These are phyloP conservation scores for Phylloporus gajari DNA, from an alignment of 1,284 basidiomycete genomes.

Conservation along the genomic window DNA sequence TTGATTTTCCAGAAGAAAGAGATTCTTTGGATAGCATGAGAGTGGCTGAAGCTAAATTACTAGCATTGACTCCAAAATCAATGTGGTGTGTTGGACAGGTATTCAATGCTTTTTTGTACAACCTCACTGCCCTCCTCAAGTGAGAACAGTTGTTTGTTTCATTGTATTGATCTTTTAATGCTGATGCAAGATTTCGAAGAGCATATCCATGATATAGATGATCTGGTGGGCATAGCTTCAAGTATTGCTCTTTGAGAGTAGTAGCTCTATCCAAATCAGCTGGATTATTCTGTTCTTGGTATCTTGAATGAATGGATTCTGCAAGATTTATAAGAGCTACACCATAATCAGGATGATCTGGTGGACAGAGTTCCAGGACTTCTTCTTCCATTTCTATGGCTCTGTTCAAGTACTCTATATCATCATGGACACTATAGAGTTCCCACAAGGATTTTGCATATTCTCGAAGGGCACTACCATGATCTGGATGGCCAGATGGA, in stretches of 20 bases:
- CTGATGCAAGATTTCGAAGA: not conserved
- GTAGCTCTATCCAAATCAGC: not conserved
- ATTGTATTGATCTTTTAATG: not conserved
- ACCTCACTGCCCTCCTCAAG: not conserved
- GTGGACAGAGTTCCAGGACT: not conserved
- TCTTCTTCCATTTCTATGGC: not conserved
- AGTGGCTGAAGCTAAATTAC: not conserved
- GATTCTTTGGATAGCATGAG: not conserved
- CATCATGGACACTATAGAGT: not conserved
- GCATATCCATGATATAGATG: not conserved
- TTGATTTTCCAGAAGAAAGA: not conserved
- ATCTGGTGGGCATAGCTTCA: not conserved
- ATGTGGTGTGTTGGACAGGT: not conserved
- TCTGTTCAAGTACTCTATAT: not conserved
- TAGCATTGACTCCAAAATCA: not conserved
- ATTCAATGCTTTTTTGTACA: not conserved
- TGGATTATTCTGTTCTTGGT: not conserved
- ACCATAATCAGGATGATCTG: not conserved
- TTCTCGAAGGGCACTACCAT: not conserved
- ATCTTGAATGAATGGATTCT: not conserved
- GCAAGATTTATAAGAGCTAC: not conserved
- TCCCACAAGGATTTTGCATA: not conserved
- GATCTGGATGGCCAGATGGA: not conserved
- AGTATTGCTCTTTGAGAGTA: not conserved
- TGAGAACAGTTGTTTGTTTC: not conserved